Percentiles rank a stretch among this genome's conserved stretches.
phyloP scores from a whole-genome alignment of 1,284 basidiomycete species.

The Malassezia sympodialis region DNA sequence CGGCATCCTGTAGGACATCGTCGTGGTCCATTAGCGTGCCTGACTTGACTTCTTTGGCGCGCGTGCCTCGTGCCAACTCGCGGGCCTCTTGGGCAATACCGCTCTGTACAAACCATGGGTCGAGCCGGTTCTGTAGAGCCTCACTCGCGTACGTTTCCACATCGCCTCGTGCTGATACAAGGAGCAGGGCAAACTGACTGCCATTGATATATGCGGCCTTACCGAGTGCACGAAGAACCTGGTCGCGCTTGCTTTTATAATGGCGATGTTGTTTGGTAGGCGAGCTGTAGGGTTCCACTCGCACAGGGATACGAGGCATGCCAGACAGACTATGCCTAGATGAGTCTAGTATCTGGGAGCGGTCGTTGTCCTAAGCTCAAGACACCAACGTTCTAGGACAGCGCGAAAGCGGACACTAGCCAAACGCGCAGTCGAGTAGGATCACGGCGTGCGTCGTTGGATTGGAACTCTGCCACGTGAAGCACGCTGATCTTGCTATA shows the following conservation, averaged over 20 bases:
- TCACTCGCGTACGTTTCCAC: conserved; percentile 54
- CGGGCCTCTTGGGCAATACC: conserved; percentile 39
- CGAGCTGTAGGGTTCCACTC: conserved; percentile 53
- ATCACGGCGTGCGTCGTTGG: background rate
- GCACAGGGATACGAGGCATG: conserved; percentile 54
- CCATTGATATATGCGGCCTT: conserved; percentile 52
- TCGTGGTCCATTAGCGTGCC: background rate
- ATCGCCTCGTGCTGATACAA: conserved; percentile 53
- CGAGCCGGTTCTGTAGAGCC: conserved; percentile 34
- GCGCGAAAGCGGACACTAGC: background rate
- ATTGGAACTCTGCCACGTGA: background rate
- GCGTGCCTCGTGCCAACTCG: conserved; percentile 2
- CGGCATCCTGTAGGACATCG: background rate
- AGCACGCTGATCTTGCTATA: background rate
- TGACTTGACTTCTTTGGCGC: background rate
- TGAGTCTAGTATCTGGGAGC: background rate
- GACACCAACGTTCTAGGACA: background rate
- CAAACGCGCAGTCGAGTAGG: background rate
- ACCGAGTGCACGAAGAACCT: conserved; percentile 53
- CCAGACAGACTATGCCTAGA: background rate
- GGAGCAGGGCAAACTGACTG: conserved; percentile 54
- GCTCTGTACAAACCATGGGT: conserved; percentile 38
- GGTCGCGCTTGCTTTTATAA: conserved; percentile 54
- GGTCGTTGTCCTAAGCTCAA: background rate
- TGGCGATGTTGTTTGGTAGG: conserved; percentile 53